These are phyloP conservation scores for Populus trichocarpa DNA, from an alignment of 441 rosid species.

Conservation along the genomic window DNA sequence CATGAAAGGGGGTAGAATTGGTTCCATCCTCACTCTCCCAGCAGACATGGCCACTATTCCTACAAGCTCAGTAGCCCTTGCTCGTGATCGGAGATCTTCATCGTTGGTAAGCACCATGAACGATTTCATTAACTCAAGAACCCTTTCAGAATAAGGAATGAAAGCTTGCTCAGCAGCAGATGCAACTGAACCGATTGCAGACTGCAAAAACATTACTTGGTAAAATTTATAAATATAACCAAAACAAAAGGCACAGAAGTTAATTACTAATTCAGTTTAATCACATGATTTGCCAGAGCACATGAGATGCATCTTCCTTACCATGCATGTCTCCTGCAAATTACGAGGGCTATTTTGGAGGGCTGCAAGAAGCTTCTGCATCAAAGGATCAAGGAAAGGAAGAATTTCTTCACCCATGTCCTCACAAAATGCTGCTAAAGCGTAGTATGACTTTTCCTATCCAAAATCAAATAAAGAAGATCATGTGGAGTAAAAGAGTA, in stretches of 20 bases:
- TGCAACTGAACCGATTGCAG: slow-evolving; percentile 98
- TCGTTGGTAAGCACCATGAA: slow-evolving; percentile 92
- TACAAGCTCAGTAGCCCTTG: slow-evolving; percentile 98
- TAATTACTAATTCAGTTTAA: background rate
- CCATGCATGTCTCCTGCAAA: slow-evolving; percentile 99
- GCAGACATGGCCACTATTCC: slow-evolving; percentile 98
- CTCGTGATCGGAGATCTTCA: slow-evolving; percentile 92
- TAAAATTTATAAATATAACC: slow-evolving; percentile 6
- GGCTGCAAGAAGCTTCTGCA: slow-evolving; percentile 82
- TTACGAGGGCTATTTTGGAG: slow-evolving; percentile 85
- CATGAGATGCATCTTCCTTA: slow-evolving; percentile 31
- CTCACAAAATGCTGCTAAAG: slow-evolving; percentile 99
- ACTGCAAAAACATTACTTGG: slow-evolving; percentile 46
- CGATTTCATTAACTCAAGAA: slow-evolving; percentile 80
- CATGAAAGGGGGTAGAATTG: slow-evolving; percentile 78
- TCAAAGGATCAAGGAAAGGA: slow-evolving; percentile 86
- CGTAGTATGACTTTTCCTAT: slow-evolving; percentile 98
- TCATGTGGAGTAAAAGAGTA: background rate
- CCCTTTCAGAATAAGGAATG: slow-evolving; percentile 91
- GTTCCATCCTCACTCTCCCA: slow-evolving; percentile 81
- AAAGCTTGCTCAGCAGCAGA: slow-evolving; percentile 98
- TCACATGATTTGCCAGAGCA: background rate
- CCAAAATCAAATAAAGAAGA: slow-evolving; percentile 8
- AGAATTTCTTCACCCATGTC: slow-evolving; percentile 97
- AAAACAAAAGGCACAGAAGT: background rate